Base-by-base conservation (phyloP, 192 early-diverging fungal species). In the Obelidium mucronatum region DNA sequence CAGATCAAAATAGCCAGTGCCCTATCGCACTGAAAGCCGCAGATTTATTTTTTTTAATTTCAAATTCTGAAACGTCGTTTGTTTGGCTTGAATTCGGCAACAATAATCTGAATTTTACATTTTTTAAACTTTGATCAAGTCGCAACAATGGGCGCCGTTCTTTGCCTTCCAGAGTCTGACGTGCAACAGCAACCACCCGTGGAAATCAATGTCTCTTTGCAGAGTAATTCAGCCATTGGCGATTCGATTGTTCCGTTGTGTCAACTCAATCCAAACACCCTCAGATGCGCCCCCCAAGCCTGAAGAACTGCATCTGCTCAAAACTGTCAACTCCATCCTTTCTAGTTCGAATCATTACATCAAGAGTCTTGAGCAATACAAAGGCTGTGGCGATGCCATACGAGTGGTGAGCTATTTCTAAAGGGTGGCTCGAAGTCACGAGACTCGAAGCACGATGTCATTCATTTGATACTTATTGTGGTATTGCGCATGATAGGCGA, bases 381-480 rank as follows among this genome's bases (percentile, higher is more conserved):
- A 79, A 30, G 88, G 90, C 35, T 91, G 90, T 80, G 88, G 89
- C 59, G 92, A 94, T 17, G 82, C 86, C 64, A 95, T 95, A 77
- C 87, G 93, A 36, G 78, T 85, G 81, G 90, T 88, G 84, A 44
- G 33, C 39, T 28, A 19, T 39, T 31, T 40, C 35, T 60, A 34
- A 39, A 34, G 5, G 60, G 28, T 52, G 22, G 15, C 35, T 34
- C 73, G 42, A 48, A 48, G 11, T 48, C 44, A 15, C 8, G 19
- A 15, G 44, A 48, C 44, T 19, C 44, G 19, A 48, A 48, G 11
- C 11, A 22, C n/a, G n/a, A n/a, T n/a, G n/a, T n/a, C n/a, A n/a
- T n/a, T n/a, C 34, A 1, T 40, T 28, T 34, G 22, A 24, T 22
- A 70, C 3, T 1, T 70, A 40, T 51, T 36, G n/a, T n/a, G n/a